Base-by-base conservation (phyloP, 495 filamentous ascomycete species). In the Lasiosphaeria hispida region DNA sequence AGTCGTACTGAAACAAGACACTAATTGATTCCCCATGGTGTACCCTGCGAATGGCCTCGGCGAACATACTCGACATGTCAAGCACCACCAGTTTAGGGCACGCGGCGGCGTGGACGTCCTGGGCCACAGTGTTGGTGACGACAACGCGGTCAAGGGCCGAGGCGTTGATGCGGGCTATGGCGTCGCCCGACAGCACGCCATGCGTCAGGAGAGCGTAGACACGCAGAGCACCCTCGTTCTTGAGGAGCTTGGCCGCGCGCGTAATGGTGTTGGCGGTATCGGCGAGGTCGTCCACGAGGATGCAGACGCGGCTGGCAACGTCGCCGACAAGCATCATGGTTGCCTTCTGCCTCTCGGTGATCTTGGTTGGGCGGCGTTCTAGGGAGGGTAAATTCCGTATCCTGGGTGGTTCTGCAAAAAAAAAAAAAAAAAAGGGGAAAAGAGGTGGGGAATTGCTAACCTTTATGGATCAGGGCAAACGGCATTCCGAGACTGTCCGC, bases 291-390 rank as follows among this genome's bases (percentile, higher is more conserved):
- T 98, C 94, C 63, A 98, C 83, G 47, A 98, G 79, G 63, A 98
- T 96, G 35, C 90, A 85, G 45, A 90, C 90, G 57, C 90, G 88
- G 55, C 87, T 82, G 14, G 82, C 79, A 33, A 98, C 90, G 67
- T 96, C 85, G 51, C 94, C 94, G 10, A 98, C 94, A 19, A 98
- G 81, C 88, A 98, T 96, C 94, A 98, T 97, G 35, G 90, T 93
- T 13, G 94, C 93, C 73, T 97, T 96, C 72, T 96, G 94, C 40
- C 91, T 87, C 69, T 96, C 91, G 13, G 86, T 89, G 71, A 95
- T 92, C 55, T 88, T 87, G 40, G 91, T 97, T n/a, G 92, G 91
- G 35, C 94, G 91, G 57, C 94, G 93, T 81, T 98, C 94, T 92
- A 11, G 10, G 30, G 14, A 17, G 19, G 23, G 39, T 13, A 7